phyloP scores from a whole-genome alignment of 805 yeast species.

The Wickerhamiella nectarea region DNA sequence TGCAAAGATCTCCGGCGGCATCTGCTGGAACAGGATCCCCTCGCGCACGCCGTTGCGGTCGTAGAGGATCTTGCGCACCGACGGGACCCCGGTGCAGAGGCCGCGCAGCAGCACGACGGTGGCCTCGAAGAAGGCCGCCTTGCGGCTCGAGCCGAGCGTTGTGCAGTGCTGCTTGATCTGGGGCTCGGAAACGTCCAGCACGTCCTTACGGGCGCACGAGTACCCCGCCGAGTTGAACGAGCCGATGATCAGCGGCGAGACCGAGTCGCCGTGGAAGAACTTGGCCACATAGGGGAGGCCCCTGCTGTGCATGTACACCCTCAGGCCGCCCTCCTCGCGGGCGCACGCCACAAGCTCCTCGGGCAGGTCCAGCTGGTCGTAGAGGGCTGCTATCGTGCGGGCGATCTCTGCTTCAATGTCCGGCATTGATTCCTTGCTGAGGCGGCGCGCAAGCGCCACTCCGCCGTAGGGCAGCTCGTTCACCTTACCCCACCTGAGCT shows the following conservation, averaged over 20 bases:
- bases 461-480: conserved; percentile 56
- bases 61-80: conserved; percentile 48
- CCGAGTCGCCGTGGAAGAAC: conserved; percentile 24
- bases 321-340: conserved; percentile 42
- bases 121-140: conserved; percentile 7
- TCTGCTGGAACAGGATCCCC: conserved; percentile 52
- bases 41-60: conserved; percentile 70
- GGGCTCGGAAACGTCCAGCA: neutral
- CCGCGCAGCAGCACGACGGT: conserved; percentile 1
- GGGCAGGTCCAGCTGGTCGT: conserved; percentile 41
- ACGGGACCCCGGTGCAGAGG: conserved; percentile 36
- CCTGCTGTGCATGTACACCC: conserved; percentile 58
- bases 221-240: conserved; percentile 6
- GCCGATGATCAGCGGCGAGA: neutral
- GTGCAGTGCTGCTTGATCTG: neutral
- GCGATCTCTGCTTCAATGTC: conserved; percentile 39
- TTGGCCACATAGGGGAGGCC: conserved; percentile 62
- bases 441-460: conserved; percentile 46
- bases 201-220: conserved; percentile 1
- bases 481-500: conserved; percentile 29
- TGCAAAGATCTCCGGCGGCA: conserved; percentile 42
- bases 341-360: conserved; percentile 38
- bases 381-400: conserved; percentile 37
- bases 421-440: conserved; percentile 29
- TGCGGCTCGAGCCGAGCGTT: neutral